A percentile compares a stretch with the other conserved stretches of the same genome.
Conservation (phyloP, 257 asterid genomes). For the Ajuga chamaepitys region DNA sequence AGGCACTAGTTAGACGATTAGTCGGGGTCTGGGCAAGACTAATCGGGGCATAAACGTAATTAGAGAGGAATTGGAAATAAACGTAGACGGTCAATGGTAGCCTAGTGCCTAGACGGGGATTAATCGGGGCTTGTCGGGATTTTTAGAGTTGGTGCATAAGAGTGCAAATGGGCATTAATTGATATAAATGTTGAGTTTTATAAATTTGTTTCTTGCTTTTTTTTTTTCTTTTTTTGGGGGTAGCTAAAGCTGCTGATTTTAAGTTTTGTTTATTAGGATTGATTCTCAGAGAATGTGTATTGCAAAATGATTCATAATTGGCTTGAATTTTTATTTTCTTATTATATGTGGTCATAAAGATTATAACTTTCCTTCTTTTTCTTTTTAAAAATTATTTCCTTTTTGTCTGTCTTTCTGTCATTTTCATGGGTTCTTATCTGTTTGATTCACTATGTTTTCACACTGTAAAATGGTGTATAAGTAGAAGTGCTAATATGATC, state of each 20-base stretch:
- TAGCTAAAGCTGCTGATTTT: slow-evolving; percentile 15
- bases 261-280: slow-evolving; percentile 14
- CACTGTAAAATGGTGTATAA: slow-evolving; percentile 30
- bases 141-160: background rate
- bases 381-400: background rate
- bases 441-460: slow-evolving; percentile 21
- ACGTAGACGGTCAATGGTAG: too few relatives aligned
- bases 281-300: slow-evolving; percentile 27
- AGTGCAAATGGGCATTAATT: background rate
- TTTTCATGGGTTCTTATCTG: slow-evolving; percentile 30
- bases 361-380: slow-evolving; percentile 21
- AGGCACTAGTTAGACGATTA: too few relatives aligned
- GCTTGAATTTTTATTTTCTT: slow-evolving; percentile 15
- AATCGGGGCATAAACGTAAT: too few relatives aligned
- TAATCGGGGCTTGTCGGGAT: too few relatives aligned
- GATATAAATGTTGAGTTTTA: background rate
- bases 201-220: background rate
- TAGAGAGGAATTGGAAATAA: too few relatives aligned
- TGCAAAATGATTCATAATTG: slow-evolving; percentile 1
- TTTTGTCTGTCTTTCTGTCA: background rate
- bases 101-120: too few relatives aligned
- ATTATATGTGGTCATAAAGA: slow-evolving; percentile 30
- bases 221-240: slow-evolving; percentile 10
- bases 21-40: too few relatives aligned
- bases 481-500: slow-evolving; percentile 23